A percentile compares a stretch with the other conserved stretches of the same genome.
Conservation (phyloP, 140 eudicot species). For the Anethum foeniculum region DNA sequence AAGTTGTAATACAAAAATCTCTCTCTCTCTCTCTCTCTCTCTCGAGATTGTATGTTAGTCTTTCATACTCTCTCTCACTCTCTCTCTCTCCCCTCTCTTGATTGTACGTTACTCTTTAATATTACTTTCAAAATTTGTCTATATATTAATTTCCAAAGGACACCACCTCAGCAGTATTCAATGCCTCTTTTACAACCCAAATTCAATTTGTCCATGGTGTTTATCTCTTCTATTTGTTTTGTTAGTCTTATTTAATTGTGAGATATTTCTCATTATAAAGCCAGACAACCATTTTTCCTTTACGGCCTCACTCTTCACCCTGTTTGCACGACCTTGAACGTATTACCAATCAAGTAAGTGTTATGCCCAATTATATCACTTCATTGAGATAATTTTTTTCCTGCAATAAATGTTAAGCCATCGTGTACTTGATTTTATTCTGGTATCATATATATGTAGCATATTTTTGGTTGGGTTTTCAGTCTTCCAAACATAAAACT, state of each 20-base stretch:
- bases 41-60: background rate
- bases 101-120: background rate
- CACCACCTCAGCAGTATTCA: background rate
- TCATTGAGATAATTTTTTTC: background rate
- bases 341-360: background rate
- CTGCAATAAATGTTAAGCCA: background rate
- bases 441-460: background rate
- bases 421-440: background rate
- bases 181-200: background rate
- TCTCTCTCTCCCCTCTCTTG: background rate
- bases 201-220: background rate
- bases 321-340: background rate
- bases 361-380: background rate
- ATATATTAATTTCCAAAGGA: background rate
- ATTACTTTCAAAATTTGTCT: background rate
- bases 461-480: no score
- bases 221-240: background rate
- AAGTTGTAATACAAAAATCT: background rate
- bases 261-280: background rate
- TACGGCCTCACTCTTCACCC: background rate
- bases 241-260: background rate
- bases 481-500: no score
- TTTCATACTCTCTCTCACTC: background rate
- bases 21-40: background rate
- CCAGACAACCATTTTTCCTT: background rate